Percentiles rank a stretch among this genome's conserved stretches.
Evolutionary conservation across 108 stramenopile genomes (phyloP).

Genomic region (Skeletonema costatum): DNA sequence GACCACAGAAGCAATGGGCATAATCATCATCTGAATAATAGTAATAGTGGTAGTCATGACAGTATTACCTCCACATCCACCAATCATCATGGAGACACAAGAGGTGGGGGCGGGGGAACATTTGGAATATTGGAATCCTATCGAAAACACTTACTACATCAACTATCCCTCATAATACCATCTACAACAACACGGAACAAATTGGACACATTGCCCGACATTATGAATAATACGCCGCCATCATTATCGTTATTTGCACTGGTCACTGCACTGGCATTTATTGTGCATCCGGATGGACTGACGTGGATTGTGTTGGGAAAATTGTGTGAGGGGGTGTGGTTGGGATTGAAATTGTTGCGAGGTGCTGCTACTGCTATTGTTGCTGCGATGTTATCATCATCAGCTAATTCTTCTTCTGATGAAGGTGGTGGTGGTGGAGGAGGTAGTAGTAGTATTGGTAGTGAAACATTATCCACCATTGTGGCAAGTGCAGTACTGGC

Average conservation of each 20-base stretch:
- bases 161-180: background rate
- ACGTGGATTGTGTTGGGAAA: conserved; percentile 74
- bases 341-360: background rate
- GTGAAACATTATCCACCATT: background rate
- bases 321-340: conserved; percentile 13
- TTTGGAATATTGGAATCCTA: conserved; percentile 8
- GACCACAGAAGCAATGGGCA: background rate
- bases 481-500: conserved; percentile 1
- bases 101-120: background rate
- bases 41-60: background rate
- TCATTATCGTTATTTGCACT: conserved; percentile 56
- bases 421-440: background rate
- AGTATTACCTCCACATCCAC: background rate
- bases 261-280: conserved; percentile 58
- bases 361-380: background rate
- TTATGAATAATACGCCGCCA: conserved; percentile 41
- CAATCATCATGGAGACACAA: background rate
- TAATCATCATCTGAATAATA: background rate
- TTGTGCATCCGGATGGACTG: conserved; percentile 73
- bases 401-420: background rate
- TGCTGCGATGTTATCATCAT: conserved; percentile 18
- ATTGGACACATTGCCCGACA: conserved; percentile 32
- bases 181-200: conserved; percentile 41
- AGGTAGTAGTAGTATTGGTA: background rate
- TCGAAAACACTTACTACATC: conserved; percentile 11